phyloP scores from a whole-genome alignment of 805 yeast species.

The Metschnikowia dekortorum region DNA sequence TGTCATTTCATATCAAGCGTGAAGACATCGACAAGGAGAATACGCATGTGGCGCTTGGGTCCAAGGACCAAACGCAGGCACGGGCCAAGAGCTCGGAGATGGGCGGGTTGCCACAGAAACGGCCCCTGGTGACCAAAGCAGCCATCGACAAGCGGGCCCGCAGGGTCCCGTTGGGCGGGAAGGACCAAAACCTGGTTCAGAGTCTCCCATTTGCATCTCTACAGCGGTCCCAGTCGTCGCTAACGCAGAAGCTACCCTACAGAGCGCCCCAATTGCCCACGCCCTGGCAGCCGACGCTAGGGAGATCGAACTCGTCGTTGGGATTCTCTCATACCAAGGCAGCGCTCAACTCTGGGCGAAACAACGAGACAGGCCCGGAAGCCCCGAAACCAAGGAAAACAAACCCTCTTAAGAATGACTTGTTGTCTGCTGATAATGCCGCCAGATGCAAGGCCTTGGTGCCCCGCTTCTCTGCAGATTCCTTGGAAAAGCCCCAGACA shows the following conservation, averaged over 20 bases:
- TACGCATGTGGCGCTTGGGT: conserved; percentile 1
- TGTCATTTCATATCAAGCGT: conserved; percentile 1
- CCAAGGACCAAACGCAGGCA: conserved; percentile 1
- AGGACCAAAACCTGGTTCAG: conserved; percentile 31
- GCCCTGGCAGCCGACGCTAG: conserved; percentile 21
- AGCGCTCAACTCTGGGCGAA: background rate
- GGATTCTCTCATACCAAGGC: conserved; percentile 22
- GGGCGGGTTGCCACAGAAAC: background rate
- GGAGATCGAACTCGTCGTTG: conserved; percentile 34
- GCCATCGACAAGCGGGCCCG: conserved; percentile 19
- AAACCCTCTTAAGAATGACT: conserved; percentile 11
- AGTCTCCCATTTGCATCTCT: conserved; percentile 10
- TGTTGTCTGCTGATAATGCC: conserved; percentile 18
- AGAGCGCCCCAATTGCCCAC: background rate
- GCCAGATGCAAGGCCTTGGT: conserved; percentile 20
- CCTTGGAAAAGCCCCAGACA: conserved; percentile 18
- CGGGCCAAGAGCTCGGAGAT: conserved; percentile 2
- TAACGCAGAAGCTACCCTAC: conserved; percentile 8
- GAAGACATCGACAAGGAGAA: conserved; percentile 13
- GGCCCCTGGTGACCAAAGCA: conserved; percentile 1
- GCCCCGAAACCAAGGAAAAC: background rate
- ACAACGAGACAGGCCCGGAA: background rate
- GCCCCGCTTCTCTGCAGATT: conserved; percentile 23
- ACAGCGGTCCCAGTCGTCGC: conserved; percentile 25
- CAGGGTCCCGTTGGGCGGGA: conserved; percentile 36